Evolutionary conservation across 2,329 filamentous ascomycete species (phyloP), one percentile per base, ranked within the genome.

Genomic region (Paraphoma sp.): DNA sequence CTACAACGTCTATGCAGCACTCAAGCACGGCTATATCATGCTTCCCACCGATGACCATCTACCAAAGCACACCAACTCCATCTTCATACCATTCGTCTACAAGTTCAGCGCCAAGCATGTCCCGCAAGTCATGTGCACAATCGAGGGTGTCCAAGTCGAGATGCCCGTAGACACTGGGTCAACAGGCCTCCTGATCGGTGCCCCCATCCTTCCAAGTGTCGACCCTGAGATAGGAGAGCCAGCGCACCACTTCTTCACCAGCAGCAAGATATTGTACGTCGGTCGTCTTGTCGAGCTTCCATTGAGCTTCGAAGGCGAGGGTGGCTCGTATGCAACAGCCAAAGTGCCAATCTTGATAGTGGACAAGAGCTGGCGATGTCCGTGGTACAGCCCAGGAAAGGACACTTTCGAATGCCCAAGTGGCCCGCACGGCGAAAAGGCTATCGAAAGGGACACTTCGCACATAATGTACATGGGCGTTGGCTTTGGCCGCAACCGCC

Each of bases 401-500:
- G 67, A 72, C 45, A 56, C 43, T 0, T 71, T 70, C 30, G 57
- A 65, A n/a, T 76, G 73, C 50, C 72, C 72, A 5, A 46, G 43
- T 4, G 69, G 72, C 11, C 71, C 70, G 1, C 46, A 68, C 9
- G 66, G 65, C 6, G 68, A 72, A 30, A 55, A 63, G 14, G 65
- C 72, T 2, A 38, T 53, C 28, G 60, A 60, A 14, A 53, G 70
- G 45, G 65, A 74, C 41, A 71, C 67, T 18, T 65, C 63, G 6
- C 53, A 59, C 12, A 76, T 76, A 31, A 74, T 64, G 16, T 76
- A 75, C 53, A 76, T 76, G 73, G 73, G 73, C 8, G 64, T 76
- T 42, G 73, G 73, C 1, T 76, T 76, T 31, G 72, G 72, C 6
- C 63, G 73, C 38, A 76, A 76, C 45, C 54, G 54, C 29, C 57